Conservation (phyloP, 192 early-diverging fungal species). For the Umbelopsis isabellina region DNA sequence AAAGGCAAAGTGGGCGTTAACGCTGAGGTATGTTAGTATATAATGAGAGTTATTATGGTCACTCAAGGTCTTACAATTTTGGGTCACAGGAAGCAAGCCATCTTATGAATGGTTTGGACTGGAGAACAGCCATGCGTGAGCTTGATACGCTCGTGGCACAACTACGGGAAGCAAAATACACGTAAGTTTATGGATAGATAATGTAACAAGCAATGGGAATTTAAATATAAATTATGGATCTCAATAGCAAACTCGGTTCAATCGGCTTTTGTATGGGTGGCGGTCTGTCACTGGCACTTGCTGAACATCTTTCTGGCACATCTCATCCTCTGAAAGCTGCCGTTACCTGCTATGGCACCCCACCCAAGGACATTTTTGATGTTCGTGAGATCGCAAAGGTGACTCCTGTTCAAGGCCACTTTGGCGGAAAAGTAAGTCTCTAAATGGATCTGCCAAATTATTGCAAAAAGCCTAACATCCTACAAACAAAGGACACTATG, state of each 20-base stretch:
- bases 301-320: conserved; percentile 32
- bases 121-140: conserved; percentile 40
- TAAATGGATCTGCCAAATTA: not conserved
- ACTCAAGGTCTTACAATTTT: not conserved
- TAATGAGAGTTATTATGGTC: not conserved
- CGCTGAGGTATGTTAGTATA: conserved; percentile 30
- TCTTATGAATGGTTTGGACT: conserved; percentile 53
- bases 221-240: not conserved
- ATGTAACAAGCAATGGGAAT: too few species aligned
- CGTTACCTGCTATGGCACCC: conserved; percentile 40
- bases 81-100: conserved; percentile 48
- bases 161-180: conserved; percentile 25
- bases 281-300: conserved; percentile 45
- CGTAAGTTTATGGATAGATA: not conserved
- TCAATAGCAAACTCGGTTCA: conserved; percentile 42
- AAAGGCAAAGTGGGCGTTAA: conserved; percentile 53
- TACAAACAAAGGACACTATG: conserved; percentile 24
- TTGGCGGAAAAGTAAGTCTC: conserved; percentile 29
- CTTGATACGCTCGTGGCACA: conserved; percentile 21
- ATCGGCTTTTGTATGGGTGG: conserved; percentile 61
- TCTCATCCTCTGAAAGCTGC: conserved; percentile 30
- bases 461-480: not conserved
- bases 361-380: conserved; percentile 28
- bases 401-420: conserved; percentile 38
- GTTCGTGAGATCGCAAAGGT: conserved; percentile 25